phyloP scores from a whole-genome alignment of 805 yeast genomes.

The Candida chilensis region DNA sequence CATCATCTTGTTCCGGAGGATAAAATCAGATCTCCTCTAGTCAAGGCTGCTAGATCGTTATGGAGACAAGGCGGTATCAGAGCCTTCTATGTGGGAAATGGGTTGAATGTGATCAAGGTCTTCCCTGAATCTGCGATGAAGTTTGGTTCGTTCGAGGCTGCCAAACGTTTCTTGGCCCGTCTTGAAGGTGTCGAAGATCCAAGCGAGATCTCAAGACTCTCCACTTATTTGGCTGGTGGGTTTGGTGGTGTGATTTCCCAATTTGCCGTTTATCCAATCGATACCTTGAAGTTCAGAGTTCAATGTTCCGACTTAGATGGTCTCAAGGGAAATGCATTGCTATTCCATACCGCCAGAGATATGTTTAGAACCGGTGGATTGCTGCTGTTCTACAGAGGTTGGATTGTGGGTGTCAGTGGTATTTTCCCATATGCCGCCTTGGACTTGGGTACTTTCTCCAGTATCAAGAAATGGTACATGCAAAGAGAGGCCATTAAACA shows the following conservation, averaged over 20 bases:
- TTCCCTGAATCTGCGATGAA: slow-evolving; percentile 97
- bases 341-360: slow-evolving; percentile 60
- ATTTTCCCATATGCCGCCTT: slow-evolving; percentile 97
- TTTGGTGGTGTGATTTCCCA: slow-evolving; percentile 93
- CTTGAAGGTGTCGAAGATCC: slow-evolving; percentile 72
- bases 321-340: slow-evolving; percentile 50
- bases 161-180: slow-evolving; percentile 63
- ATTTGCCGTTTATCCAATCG: slow-evolving; percentile 89
- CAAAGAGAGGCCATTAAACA: slow-evolving; percentile 47
- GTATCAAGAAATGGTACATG: slow-evolving; percentile 71
- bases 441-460: slow-evolving; percentile 88
- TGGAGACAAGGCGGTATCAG: slow-evolving; percentile 84
- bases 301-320: slow-evolving; percentile 85
- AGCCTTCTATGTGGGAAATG: slow-evolving; percentile 93
- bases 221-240: slow-evolving; percentile 93
- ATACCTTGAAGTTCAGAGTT: slow-evolving; percentile 85
- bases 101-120: slow-evolving; percentile 84
- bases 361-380: slow-evolving; percentile 80
- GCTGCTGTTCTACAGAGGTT: slow-evolving; percentile 75
- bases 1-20: slow-evolving; percentile 10
- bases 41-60: slow-evolving; percentile 71
- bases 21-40: slow-evolving; percentile 62
- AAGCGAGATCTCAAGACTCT: slow-evolving; percentile 56
- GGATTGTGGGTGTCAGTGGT: slow-evolving; percentile 86
- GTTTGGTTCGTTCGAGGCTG: slow-evolving; percentile 89